Evolutionary conservation across 208 protist genomes (phyloP).

Genomic region (Acanthamoeba culbertsoni): DNA sequence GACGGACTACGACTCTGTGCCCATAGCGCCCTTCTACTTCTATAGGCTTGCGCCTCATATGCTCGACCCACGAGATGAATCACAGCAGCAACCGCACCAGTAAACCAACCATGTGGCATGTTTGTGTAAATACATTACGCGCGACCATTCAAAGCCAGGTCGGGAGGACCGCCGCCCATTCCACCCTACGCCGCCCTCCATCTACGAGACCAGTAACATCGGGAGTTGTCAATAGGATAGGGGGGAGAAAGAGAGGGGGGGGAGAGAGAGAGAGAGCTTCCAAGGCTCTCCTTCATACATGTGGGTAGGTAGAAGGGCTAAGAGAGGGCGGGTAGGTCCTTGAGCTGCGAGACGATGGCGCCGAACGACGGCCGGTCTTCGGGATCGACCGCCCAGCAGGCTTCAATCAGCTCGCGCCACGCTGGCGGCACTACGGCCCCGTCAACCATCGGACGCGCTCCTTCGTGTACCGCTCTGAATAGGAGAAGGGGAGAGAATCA

Average conservation of each 20-base stretch:
- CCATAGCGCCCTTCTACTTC: slow-evolving; percentile 7
- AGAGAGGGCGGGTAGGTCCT: background rate
- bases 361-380: background rate
- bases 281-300: too few relatives aligned
- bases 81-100: background rate
- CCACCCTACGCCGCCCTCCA: too few relatives aligned
- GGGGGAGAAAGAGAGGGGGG: too few relatives aligned
- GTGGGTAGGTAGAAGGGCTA: background rate
- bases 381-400: slow-evolving; percentile 40
- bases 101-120: too few relatives aligned
- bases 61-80: background rate
- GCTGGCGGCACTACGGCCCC: background rate
- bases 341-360: background rate
- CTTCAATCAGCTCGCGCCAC: slow-evolving; percentile 34
- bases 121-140: too few relatives aligned
- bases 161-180: too few relatives aligned
- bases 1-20: background rate
- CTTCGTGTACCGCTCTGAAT: background rate
- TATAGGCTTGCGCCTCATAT: background rate
- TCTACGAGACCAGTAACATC: too few relatives aligned
- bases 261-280: too few relatives aligned
- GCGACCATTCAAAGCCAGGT: too few relatives aligned
- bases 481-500: background rate
- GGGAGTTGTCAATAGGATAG: too few relatives aligned
- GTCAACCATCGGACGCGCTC: background rate